phyloP scores from a whole-genome alignment of 2,329 filamentous ascomycete species.

The Trichoderma sp. region DNA sequence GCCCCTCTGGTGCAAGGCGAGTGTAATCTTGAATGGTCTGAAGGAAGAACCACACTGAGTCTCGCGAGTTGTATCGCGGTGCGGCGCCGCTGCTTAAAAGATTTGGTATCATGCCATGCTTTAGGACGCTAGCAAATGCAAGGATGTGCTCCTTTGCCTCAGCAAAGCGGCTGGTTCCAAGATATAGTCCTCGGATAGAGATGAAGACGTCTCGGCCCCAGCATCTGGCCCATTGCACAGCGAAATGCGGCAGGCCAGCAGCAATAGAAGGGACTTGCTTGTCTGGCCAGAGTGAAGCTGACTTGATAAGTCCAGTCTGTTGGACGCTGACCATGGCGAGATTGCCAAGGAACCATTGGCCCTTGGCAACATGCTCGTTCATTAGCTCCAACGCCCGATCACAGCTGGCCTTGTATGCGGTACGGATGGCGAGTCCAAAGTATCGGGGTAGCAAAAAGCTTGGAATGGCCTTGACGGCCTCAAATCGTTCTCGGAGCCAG shows the following conservation, averaged over 20 bases:
- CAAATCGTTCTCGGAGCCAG: conserved; percentile 85
- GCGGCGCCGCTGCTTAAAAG: conserved; percentile 82
- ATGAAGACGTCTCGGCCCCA: conserved; percentile 99
- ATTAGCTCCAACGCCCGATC: conserved; percentile 79
- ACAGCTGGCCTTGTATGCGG: conserved; percentile 83
- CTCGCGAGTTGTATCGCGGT: conserved; percentile 92
- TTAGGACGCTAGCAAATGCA: conserved; percentile 92
- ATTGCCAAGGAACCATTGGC: conserved; percentile 86
- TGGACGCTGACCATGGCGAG: conserved; percentile 91
- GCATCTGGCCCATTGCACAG: conserved; percentile 90
- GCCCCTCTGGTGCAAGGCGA: conserved; percentile 76
- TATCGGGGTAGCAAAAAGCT: conserved; percentile 90
- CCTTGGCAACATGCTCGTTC: conserved; percentile 73
- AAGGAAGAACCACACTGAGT: conserved; percentile 97
- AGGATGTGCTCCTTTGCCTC: conserved; percentile 94
- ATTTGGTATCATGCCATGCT: conserved; percentile 98
- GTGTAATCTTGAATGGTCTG: conserved; percentile 95
- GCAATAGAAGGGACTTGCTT: conserved; percentile 85
- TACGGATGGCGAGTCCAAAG: conserved; percentile 86
- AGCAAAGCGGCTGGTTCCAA: conserved; percentile 84
- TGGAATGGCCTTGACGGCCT: conserved; percentile 82
- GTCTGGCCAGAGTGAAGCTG: conserved; percentile 85
- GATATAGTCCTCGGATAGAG: conserved; percentile 85
- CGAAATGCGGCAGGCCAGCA: conserved; percentile 91
- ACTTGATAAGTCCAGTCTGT: conserved; percentile 85